Evolutionary conservation across 495 filamentous ascomycete species (phyloP).

Genomic region (Lepidopterella palustris): DNA sequence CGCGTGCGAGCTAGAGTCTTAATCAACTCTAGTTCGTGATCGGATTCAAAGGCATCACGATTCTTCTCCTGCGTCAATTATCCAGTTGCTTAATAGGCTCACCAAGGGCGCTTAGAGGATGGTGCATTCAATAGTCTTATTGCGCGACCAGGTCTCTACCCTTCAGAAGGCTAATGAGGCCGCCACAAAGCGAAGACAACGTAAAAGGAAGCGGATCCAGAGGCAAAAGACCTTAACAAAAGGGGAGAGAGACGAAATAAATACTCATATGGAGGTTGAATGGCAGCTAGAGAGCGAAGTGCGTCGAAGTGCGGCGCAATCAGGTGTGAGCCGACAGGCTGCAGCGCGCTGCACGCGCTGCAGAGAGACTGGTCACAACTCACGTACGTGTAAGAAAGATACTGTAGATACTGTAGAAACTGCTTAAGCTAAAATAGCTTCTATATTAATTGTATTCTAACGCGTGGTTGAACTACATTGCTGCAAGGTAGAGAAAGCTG

Average conservation of each 20-base stretch:
- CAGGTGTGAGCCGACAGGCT: background rate
- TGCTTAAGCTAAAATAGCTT: background rate
- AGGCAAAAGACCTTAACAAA: background rate
- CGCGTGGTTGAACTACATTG: background rate
- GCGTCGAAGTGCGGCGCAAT: background rate
- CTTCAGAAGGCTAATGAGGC: slow-evolving; percentile 6
- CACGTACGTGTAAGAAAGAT: too few relatives aligned
- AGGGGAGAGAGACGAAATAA: background rate
- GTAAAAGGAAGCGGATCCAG: slow-evolving; percentile 5
- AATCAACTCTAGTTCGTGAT: background rate
- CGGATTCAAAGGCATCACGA: background rate
- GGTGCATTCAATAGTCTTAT: background rate
- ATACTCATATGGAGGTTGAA: background rate
- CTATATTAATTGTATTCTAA: background rate
- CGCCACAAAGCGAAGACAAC: background rate
- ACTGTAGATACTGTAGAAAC: too few relatives aligned
- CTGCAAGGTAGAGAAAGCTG: background rate
- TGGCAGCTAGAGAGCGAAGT: background rate
- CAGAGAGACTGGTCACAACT: too few relatives aligned
- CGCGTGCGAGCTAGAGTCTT: background rate
- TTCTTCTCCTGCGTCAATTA: background rate
- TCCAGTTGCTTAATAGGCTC: background rate
- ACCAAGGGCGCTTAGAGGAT: background rate
- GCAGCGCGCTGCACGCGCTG: background rate
- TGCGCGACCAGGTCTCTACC: background rate